Evolutionary conservation across 2,329 filamentous ascomycete species (phyloP), one percentile per base, ranked within the genome.

Genomic region (Dactylonectria macrodidyma): DNA sequence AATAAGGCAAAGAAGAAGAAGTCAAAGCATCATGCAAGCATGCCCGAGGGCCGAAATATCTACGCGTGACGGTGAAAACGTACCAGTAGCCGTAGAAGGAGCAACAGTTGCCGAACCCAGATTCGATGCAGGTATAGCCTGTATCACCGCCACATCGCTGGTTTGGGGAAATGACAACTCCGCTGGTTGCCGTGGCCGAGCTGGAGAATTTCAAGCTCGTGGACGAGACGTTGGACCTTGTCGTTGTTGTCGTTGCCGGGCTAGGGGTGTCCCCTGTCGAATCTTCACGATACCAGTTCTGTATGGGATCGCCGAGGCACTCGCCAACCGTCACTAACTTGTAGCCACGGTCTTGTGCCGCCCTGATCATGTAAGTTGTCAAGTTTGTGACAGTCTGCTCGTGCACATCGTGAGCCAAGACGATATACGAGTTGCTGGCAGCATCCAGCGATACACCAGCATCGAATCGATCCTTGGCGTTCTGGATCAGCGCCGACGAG

Each of bases 241-340:
- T n/a, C 5, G 41, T n/a, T 24, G 11, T 44, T 30, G 67, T 70
- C 16, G 65, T 51, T 38, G 67, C 73, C 19, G 65, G 51, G 1
- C 66, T 64, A 26, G 62, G 59, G 22, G 70, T 71, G 30, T 65
- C 69, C 22, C 68, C 60, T 14, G 67, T 64, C 7, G 71, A 65
- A 5, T 73, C 75, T 3, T 65, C 33, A 52, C 87, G 83, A 72
- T 90, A 90, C 88, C 87, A 90, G 69, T 85, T 83, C 16, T 77
- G 80, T n/a, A 66, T 66, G 8, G 86, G 77, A 64, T 90, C 87
- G 0, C 84, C 84, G 16, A 90, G 80, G 65, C 89, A 91, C 66
- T 89, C 86, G 0, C 87, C 89, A 5, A 90, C 84, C 1, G 88
- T 88, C 33, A 88, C 86, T 50, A 84, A 83, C 52, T 72, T 77